Evolutionary conservation across 2,329 filamentous ascomycete species (phyloP).

Genomic region (Berkeleyomyces rouxiae): DNA sequence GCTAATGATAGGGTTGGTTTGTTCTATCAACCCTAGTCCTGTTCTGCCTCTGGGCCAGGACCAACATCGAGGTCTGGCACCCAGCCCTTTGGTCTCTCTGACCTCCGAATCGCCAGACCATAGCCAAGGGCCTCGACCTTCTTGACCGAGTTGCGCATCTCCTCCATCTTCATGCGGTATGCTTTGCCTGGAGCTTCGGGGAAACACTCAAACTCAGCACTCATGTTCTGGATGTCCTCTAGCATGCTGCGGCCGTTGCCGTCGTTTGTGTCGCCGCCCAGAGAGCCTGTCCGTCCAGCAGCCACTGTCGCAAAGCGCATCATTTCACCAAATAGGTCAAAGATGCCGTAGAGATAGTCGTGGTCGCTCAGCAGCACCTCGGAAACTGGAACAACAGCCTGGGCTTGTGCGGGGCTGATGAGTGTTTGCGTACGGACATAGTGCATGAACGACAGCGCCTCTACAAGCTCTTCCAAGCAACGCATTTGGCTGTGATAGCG

Average conservation of each 20-base stretch:
- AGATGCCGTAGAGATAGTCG: constrained; percentile 81
- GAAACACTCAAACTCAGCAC: constrained; percentile 60
- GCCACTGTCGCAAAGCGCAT: constrained; percentile 92
- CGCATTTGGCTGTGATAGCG: constrained; percentile 69
- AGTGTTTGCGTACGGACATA: constrained; percentile 67
- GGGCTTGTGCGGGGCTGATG: constrained; percentile 48
- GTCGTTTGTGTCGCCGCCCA: constrained; percentile 21
- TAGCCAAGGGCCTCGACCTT: constrained; percentile 91
- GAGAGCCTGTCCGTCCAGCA: constrained; percentile 54
- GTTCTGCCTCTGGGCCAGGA: neutral
- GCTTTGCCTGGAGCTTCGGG: constrained; percentile 38
- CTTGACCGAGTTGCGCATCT: constrained; percentile 74
- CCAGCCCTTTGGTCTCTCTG: constrained; percentile 83
- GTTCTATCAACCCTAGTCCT: neutral
- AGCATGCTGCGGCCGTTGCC: constrained; percentile 43
- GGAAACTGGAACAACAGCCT: constrained; percentile 29
- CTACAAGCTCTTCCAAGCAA: constrained; percentile 86
- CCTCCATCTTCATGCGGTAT: constrained; percentile 63
- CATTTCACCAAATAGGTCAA: constrained; percentile 87
- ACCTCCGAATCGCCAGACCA: constrained; percentile 70
- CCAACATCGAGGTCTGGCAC: constrained; percentile 49
- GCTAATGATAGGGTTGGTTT: neutral
- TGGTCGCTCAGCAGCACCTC: constrained; percentile 44
- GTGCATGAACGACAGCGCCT: constrained; percentile 75
- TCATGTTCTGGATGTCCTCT: constrained; percentile 62